phyloP scores from a whole-genome alignment of 352 stramenopile species.

The Peronospora tabacina region DNA sequence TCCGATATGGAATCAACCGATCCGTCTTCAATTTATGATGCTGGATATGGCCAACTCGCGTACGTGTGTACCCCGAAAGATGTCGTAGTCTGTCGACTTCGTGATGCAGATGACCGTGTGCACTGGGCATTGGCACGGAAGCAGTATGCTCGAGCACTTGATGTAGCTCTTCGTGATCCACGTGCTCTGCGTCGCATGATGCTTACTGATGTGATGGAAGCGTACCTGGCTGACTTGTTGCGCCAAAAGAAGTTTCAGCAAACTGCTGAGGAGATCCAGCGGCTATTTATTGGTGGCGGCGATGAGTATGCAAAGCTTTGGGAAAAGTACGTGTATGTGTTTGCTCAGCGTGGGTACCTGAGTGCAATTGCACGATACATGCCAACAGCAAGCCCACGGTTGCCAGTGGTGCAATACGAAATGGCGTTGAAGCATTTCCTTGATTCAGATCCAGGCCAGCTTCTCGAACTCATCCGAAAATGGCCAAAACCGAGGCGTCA shows the following conservation, averaged over 20 bases:
- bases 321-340: slow-evolving; percentile 86
- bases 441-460: slow-evolving; percentile 63
- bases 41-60: slow-evolving; percentile 49
- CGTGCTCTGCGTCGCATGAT: slow-evolving; percentile 44
- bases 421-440: slow-evolving; percentile 84
- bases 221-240: slow-evolving; percentile 65
- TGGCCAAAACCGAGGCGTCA: slow-evolving; percentile 67
- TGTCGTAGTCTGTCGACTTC: slow-evolving; percentile 74
- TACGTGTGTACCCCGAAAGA: slow-evolving; percentile 83
- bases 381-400: slow-evolving; percentile 56
- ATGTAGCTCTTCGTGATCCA: slow-evolving; percentile 55
- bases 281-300: slow-evolving; percentile 43
- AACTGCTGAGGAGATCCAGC: slow-evolving; percentile 64
- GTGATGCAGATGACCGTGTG: slow-evolving; percentile 73
- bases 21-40: slow-evolving; percentile 54
- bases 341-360: slow-evolving; percentile 66
- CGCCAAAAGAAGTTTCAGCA: slow-evolving; percentile 66
- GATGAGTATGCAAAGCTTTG: slow-evolving; percentile 63
- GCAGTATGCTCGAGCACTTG: slow-evolving; percentile 50
- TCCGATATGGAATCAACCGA: slow-evolving; percentile 19
- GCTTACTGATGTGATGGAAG: slow-evolving; percentile 64
- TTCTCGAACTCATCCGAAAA: slow-evolving; percentile 74
- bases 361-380: slow-evolving; percentile 65
- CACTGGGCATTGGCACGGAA: slow-evolving; percentile 57
- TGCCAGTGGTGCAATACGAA: slow-evolving; percentile 69